A percentile compares a stretch with the other conserved stretches of the same genome.
phyloP scores from a whole-genome alignment of 306 rosid genomes.

The Arachis stenosperma region DNA sequence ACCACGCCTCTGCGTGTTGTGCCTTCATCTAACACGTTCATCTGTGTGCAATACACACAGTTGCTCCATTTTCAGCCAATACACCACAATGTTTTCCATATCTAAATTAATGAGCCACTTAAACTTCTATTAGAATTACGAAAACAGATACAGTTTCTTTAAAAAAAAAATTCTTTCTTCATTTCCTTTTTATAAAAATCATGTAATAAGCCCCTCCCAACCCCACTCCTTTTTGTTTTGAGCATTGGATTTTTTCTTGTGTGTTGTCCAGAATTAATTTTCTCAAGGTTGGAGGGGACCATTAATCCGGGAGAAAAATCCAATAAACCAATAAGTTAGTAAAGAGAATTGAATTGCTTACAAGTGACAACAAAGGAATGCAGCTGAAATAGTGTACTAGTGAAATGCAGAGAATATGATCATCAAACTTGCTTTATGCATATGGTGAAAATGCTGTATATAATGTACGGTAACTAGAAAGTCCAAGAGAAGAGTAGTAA shows the following conservation, averaged over 20 bases:
- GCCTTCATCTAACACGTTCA: no score
- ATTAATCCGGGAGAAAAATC: neutral
- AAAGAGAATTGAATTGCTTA: neutral
- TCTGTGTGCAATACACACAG: no score
- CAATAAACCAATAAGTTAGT: neutral
- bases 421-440: neutral
- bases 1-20: no score
- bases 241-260: neutral
- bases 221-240: neutral
- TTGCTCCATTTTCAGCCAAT: no score
- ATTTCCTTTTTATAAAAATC: no score
- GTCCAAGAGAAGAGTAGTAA: neutral
- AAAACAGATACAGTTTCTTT: neutral
- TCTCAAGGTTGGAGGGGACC: slow-evolving; percentile 18
- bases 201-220: no score
- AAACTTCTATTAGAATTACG: neutral
- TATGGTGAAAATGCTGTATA: slow-evolving; percentile 3
- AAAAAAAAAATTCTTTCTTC: no score
- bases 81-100: no score
- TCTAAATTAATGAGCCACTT: no score
- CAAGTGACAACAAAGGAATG: neutral
- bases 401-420: neutral
- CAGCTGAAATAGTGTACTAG: neutral
- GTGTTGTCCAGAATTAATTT: no score
- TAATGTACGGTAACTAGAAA: neutral